Conservation (phyloP, 768 basidiomycete species). For the Trametes gibbosa region DNA sequence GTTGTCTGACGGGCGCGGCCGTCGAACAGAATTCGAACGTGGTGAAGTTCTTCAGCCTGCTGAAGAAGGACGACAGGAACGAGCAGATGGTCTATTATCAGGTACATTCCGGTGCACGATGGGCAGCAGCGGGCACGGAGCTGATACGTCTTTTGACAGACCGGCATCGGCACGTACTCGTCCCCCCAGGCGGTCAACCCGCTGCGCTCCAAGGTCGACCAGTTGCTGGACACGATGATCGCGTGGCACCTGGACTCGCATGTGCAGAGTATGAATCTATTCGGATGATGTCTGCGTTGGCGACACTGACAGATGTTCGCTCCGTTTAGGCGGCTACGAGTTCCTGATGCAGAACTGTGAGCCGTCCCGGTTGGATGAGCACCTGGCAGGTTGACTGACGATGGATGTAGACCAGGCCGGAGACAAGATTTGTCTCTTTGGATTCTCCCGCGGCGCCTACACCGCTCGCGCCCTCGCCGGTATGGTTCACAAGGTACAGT, state of each 20-base stretch:
- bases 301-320: background rate
- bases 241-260: constrained; percentile 63
- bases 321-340: constrained; percentile 58
- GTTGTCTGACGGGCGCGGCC: background rate
- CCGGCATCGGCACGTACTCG: constrained; percentile 72
- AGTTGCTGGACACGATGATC: constrained; percentile 57
- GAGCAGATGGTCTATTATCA: constrained; percentile 78
- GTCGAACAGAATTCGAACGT: constrained; percentile 64
- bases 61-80: constrained; percentile 60
- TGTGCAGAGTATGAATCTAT: constrained; percentile 54
- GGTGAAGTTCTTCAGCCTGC: constrained; percentile 63
- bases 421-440: constrained; percentile 78
- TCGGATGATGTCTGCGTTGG: background rate
- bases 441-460: constrained; percentile 77
- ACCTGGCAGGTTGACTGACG: background rate
- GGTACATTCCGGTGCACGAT: too few species aligned
- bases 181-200: constrained; percentile 61
- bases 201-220: constrained; percentile 49
- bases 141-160: constrained; percentile 34
- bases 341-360: constrained; percentile 77
- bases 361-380: constrained; percentile 13
- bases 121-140: too few species aligned
- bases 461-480: constrained; percentile 70
- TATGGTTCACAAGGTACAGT: constrained; percentile 57
- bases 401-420: constrained; percentile 52